phyloP scores from a whole-genome alignment of 164 flowering plant species.

The Macadamia tetraphylla region DNA sequence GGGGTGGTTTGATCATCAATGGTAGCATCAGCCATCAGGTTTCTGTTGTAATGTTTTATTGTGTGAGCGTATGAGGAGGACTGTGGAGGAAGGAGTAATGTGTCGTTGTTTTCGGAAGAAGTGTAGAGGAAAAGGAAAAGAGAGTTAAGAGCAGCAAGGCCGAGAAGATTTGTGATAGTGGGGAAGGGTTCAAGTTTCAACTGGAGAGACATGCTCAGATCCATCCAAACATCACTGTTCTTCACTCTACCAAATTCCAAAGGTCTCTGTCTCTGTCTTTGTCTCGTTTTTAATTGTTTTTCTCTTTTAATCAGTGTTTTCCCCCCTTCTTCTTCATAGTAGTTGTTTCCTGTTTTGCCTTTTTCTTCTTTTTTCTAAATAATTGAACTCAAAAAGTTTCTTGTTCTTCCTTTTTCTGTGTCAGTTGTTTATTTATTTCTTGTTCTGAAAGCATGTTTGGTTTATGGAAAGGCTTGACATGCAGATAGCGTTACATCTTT shows the following conservation, averaged over 20 bases:
- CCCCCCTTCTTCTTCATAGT: neutral
- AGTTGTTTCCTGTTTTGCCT: neutral
- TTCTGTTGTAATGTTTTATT: neutral
- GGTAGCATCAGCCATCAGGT: neutral
- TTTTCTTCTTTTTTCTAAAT: neutral
- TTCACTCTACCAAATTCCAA: slow-evolving; percentile 36
- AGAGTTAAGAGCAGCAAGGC: slow-evolving; percentile 9
- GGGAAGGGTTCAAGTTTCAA: slow-evolving; percentile 18
- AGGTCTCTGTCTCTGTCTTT: slow-evolving; percentile 30
- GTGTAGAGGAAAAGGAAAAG: no score
- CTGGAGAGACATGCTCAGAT: slow-evolving; percentile 47
- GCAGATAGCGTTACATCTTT: no score
- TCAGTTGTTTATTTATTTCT: no score
- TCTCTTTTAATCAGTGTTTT: neutral
- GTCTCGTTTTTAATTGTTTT: slow-evolving; percentile 8
- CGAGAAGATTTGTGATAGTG: neutral
- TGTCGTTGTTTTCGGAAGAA: slow-evolving; percentile 2
- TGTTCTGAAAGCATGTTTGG: no score
- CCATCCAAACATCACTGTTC: slow-evolving; percentile 36
- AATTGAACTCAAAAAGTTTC: no score
- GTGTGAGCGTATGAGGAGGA: neutral
- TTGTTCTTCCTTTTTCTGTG: no score
- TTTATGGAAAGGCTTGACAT: no score
- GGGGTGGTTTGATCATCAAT: no score
- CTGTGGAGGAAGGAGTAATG: neutral